Base-by-base conservation (phyloP, 1,139 yeast genomes). In the Taiozyma sp. region DNA sequence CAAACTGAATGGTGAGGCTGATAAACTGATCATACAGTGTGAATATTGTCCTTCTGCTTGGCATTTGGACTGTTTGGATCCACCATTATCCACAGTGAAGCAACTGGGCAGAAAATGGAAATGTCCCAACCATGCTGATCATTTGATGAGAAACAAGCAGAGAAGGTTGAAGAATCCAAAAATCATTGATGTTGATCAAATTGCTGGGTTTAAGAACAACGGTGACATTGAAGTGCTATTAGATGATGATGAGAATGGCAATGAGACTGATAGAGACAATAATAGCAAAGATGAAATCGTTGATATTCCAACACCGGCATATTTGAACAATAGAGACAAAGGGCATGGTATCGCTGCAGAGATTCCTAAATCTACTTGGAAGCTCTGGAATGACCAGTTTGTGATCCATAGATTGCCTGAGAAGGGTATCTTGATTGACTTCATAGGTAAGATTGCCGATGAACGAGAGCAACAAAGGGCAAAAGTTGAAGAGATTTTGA, bases 51-150 rank as follows among this genome's bases (percentile, higher is more conserved):
- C 86, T 1, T 73, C 87, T n/a, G 79, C 84, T 14, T 93, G 97
- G 96, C 99, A 93, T 67, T 70, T 92, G 46, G 98, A 93, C 68
- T 93, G 99, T 67, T 69, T 93, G 13, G 76, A 77, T 45, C 87
- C 89, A 10, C 96, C 97, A 2, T 70, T 89, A 61, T 77, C 87
- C 24, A 76, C 85, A 8, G 80, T 86, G n/a, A 89, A 90, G 62
- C 81, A 87, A 27, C 69, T 90, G 43, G 95, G 96, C 1, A 76
- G 79, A 43, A 88, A 88, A 64, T 93, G 99, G 99, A 83, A 83
- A 69, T 93, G 99, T 65, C 99, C 98, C 0, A 83, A 88, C 60
- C 99, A 93, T 68, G 80, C 83, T 14, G 89, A 82, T 46, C 76
- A 78, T 47, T 70, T 84, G 9, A 62, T 81, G 8, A 46, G 55